Percentiles rank a stretch among this genome's conserved stretches.
phyloP scores from a whole-genome alignment of 306 rosid species.

The Dryas octopetala region DNA sequence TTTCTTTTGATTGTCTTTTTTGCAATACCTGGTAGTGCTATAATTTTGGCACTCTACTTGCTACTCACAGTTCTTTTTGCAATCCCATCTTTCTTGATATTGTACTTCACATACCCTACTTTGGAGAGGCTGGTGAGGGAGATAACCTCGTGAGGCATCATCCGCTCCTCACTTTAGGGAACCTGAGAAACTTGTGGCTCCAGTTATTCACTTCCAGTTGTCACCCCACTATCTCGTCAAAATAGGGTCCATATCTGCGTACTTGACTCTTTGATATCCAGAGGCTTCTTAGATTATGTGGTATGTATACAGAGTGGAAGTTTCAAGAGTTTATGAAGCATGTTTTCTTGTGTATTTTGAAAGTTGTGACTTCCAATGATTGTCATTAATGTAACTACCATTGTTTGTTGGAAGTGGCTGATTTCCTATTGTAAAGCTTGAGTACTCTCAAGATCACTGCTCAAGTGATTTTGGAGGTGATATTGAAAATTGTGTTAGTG shows the following conservation, averaged over 20 bases:
- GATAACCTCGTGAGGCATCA: constrained; percentile 59
- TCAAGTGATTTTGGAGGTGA: constrained; percentile 12
- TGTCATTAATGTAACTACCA: not conserved
- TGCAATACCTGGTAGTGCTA: constrained; percentile 68
- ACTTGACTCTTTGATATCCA: constrained; percentile 5
- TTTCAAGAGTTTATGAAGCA: constrained; percentile 24
- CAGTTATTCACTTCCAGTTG: constrained; percentile 5
- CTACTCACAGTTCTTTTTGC: constrained; percentile 76
- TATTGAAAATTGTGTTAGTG: constrained; percentile 15
- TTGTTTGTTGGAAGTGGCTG: constrained; percentile 3
- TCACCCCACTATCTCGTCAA: not conserved
- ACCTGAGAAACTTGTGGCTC: constrained; percentile 14
- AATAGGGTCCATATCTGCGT: constrained; percentile 19
- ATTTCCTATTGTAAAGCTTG: constrained; percentile 26
- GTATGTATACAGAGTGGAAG: constrained; percentile 21
- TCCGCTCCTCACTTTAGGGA: constrained; percentile 16
- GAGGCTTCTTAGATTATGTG: constrained; percentile 20
- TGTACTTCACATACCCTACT: constrained; percentile 76
- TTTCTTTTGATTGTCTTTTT: constrained; percentile 68
- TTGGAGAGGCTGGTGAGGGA: constrained; percentile 70
- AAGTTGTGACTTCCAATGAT: not conserved
- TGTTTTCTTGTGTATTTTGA: constrained; percentile 9
- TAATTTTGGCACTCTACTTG: constrained; percentile 68
- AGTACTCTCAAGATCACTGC: constrained; percentile 7
- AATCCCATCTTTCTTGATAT: constrained; percentile 66